A percentile compares a stretch with the other conserved stretches of the same genome.
Evolutionary conservation across 176 grass and related monocot genomes (phyloP).

Genomic region (Eragrostis curvula): DNA sequence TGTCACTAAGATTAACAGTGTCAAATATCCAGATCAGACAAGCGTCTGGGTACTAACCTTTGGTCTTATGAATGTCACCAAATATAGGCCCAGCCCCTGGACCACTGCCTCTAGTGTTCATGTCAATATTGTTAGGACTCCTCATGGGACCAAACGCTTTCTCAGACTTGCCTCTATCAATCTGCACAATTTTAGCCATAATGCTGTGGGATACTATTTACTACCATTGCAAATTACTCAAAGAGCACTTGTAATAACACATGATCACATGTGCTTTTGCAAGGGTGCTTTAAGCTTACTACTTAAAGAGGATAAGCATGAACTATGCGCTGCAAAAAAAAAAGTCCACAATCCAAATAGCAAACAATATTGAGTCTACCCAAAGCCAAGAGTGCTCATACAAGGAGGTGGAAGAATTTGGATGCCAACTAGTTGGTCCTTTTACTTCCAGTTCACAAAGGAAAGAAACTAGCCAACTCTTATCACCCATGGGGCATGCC

Average conservation of each 20-base stretch:
- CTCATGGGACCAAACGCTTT: constrained; percentile 60
- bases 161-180: constrained; percentile 67
- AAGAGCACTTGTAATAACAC: neutral
- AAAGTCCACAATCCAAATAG: neutral
- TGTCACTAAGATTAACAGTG: neutral
- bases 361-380: neutral
- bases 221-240: neutral
- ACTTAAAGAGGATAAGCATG: neutral
- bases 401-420: too few species aligned
- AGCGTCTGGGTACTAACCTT: constrained; percentile 56
- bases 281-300: neutral
- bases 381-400: neutral
- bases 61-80: constrained; percentile 63
- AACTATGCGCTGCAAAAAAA: neutral
- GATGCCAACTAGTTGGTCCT: neutral
- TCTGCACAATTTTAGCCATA: constrained; percentile 41
- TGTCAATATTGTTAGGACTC: constrained; percentile 66
- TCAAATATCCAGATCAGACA: constrained; percentile 19
- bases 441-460: neutral
- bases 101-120: constrained; percentile 59
- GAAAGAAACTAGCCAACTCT: neutral
- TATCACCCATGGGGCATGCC: neutral
- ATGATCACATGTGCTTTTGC: neutral
- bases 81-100: constrained; percentile 63
- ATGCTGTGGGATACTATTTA: neutral